Evolutionary conservation across 768 basidiomycete species (phyloP).

Genomic region (Podaxis pistillaris): DNA sequence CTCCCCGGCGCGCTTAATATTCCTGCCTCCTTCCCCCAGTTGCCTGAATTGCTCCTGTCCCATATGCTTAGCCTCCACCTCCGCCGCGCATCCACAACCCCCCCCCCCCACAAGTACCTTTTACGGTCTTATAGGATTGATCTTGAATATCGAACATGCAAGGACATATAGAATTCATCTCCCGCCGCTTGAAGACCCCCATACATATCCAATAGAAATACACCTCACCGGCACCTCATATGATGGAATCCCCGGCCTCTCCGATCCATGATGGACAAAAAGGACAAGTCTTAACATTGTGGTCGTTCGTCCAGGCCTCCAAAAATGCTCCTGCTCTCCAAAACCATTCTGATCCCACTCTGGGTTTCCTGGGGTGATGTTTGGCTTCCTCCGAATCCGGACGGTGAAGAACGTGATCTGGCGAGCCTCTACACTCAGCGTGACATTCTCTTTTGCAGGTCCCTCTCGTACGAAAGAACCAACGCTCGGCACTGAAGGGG

Average conservation of each 20-base stretch:
- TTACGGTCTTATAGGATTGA: neutral
- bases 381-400: constrained; percentile 57
- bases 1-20: neutral
- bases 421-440: constrained; percentile 35
- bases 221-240: constrained; percentile 45
- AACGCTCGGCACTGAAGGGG: constrained; percentile 37
- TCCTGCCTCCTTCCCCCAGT: neutral
- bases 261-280: constrained; percentile 43
- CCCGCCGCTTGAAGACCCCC: constrained; percentile 12
- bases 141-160: constrained; percentile 15
- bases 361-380: constrained; percentile 41
- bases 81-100: neutral
- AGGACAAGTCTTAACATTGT: constrained; percentile 47
- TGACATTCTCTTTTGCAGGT: constrained; percentile 47
- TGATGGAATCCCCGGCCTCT: constrained; percentile 54
- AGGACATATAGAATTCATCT: constrained; percentile 11
- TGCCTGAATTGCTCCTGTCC: neutral
- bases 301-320: constrained; percentile 34
- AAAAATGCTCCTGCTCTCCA: constrained; percentile 40
- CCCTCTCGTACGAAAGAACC: constrained; percentile 51
- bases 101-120: neutral
- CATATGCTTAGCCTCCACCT: neutral
- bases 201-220: constrained; percentile 31
- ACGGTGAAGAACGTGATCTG: constrained; percentile 41
- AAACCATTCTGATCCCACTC: constrained; percentile 30